Evolutionary conservation across 768 basidiomycete genomes (phyloP).

Genomic region (Pisolithus orientalis): DNA sequence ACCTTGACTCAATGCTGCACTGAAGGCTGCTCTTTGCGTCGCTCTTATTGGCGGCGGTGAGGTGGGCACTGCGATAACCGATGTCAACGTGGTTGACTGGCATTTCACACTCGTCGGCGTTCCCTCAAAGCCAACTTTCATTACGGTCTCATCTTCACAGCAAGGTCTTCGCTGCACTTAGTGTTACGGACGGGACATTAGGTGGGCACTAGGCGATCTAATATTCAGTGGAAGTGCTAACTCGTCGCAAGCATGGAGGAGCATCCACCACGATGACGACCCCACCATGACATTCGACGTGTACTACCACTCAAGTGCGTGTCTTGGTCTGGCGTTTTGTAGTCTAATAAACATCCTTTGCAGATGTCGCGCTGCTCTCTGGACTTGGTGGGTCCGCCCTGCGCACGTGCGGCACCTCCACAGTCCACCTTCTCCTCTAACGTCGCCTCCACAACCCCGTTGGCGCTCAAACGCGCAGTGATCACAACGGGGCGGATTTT

Average conservation of each 20-base stretch:
- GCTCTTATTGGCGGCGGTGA: conserved; percentile 19
- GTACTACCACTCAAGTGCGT: conserved; percentile 47
- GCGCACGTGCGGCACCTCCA: conserved; percentile 57
- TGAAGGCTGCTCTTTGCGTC: conserved; percentile 2
- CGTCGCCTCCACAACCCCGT: conserved; percentile 46
- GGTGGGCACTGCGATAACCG: conserved; percentile 57
- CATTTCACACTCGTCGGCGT: conserved; percentile 72
- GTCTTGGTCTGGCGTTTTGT: background rate
- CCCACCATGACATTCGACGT: conserved; percentile 46
- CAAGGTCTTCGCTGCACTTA: conserved; percentile 64
- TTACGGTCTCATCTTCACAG: conserved; percentile 52
- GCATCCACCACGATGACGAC: conserved; percentile 52
- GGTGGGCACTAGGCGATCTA: conserved; percentile 25
- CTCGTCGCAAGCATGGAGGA: conserved; percentile 59
- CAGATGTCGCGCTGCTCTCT: conserved; percentile 70
- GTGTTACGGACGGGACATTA: conserved; percentile 42
- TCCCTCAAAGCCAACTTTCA: conserved; percentile 57
- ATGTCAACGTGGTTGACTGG: conserved; percentile 86
- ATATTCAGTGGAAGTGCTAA: background rate
- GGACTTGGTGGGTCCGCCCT: conserved; percentile 66
- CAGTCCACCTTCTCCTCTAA: conserved; percentile 65
- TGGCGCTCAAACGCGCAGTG: conserved; percentile 42
- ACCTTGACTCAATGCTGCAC: no score
- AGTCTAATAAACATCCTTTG: background rate
- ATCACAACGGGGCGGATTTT: conserved; percentile 34